Percentiles rank a stretch among this genome's conserved stretches.
Conservation (phyloP, 805 yeast species). For the Wickerhamiella musiphila region DNA sequence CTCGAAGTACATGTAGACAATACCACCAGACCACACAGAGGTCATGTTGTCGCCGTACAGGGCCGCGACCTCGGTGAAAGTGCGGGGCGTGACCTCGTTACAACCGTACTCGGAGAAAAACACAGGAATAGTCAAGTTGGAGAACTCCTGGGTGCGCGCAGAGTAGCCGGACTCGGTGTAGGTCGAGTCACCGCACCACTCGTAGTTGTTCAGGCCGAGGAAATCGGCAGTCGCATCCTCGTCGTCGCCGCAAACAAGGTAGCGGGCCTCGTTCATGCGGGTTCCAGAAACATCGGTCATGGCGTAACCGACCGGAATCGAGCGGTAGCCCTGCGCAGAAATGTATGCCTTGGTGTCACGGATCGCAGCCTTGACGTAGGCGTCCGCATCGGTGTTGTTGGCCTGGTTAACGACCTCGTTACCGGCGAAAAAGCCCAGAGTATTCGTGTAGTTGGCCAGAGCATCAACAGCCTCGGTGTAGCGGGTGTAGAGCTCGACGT, state of each 20-base stretch:
- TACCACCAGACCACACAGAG: conserved; percentile 87
- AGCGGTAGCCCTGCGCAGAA: conserved; percentile 42
- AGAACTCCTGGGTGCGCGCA: conserved; percentile 53
- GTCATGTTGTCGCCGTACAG: conserved; percentile 58
- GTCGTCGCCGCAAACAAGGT: conserved; percentile 62
- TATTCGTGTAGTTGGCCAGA: conserved; percentile 59
- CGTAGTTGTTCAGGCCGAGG: conserved; percentile 76
- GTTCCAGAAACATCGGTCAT: conserved; percentile 77
- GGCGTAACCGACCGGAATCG: conserved; percentile 86
- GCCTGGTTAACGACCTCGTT: conserved; percentile 82
- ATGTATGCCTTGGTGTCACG: conserved; percentile 77
- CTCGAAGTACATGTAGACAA: conserved; percentile 79
- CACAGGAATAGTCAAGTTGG: conserved; percentile 57
- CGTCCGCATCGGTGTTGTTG: conserved; percentile 75
- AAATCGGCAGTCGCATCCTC: conserved; percentile 44
- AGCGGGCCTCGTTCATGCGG: conserved; percentile 62
- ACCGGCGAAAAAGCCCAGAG: conserved; percentile 92
- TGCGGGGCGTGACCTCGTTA: conserved; percentile 54
- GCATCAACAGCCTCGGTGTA: conserved; percentile 71
- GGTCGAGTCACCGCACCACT: conserved; percentile 63
- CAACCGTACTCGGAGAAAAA: conserved; percentile 87
- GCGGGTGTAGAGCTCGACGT: conserved; percentile 48
- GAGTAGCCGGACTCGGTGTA: conserved; percentile 49
- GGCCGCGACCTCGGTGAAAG: conserved; percentile 57
- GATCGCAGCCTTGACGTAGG: conserved; percentile 89